Evolutionary conservation across 192 early-diverging fungal genomes (phyloP).

Genomic region (Paraglomus brasilianum): DNA sequence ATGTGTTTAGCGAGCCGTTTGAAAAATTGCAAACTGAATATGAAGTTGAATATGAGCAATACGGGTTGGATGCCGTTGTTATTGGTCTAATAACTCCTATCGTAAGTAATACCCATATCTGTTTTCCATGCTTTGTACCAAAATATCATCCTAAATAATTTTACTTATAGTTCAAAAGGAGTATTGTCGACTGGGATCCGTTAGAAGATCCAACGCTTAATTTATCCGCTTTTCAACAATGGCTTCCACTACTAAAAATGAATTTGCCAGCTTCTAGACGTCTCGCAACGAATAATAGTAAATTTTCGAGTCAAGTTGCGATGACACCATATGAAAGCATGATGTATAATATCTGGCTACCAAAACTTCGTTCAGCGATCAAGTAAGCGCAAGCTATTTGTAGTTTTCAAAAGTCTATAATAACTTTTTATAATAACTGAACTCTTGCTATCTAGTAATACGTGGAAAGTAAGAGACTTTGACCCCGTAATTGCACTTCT

Average conservation of each 20-base stretch:
- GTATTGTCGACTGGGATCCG: conserved; percentile 61
- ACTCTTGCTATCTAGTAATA: conserved; percentile 52
- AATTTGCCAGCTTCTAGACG: conserved; percentile 2
- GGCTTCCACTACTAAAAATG: conserved; percentile 58
- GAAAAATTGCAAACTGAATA: conserved; percentile 55
- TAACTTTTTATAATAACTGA: not conserved
- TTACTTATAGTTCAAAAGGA: conserved; percentile 36
- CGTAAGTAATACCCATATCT: conserved; percentile 24
- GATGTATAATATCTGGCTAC: conserved; percentile 76
- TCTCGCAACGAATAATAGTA: no score
- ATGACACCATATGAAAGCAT: conserved; percentile 82
- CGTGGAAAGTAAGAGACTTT: conserved; percentile 65
- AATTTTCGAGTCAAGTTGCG: conserved; percentile 3
- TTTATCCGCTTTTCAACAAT: conserved; percentile 51
- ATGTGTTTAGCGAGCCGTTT: conserved; percentile 52
- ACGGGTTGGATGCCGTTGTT: conserved; percentile 66
- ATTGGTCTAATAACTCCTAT: conserved; percentile 57
- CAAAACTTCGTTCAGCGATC: conserved; percentile 70
- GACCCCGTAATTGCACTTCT: conserved; percentile 68
- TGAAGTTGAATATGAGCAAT: conserved; percentile 53
- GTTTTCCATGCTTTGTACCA: not conserved
- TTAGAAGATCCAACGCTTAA: conserved; percentile 57
- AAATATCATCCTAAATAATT: not conserved
- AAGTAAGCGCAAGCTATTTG: conserved; percentile 59
- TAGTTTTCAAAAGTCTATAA: not conserved